Percentiles rank a stretch among this genome's conserved stretches.
phyloP scores from a whole-genome alignment of 495 filamentous ascomycete species.

The Penicillium goetzii region DNA sequence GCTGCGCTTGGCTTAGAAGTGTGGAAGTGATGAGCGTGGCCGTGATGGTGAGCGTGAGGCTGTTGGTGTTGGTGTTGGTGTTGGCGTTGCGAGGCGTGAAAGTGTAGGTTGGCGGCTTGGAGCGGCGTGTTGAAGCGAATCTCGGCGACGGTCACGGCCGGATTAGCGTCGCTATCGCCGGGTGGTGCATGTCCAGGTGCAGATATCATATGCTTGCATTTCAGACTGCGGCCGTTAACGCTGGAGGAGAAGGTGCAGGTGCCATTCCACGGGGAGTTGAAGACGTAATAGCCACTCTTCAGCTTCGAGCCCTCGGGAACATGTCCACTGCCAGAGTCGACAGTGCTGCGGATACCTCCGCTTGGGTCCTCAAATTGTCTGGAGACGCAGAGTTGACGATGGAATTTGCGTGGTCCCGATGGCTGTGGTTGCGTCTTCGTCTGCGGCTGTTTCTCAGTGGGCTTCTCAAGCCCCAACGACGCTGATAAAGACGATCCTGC shows the following conservation, averaged over 20 bases:
- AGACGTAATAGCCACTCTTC: constrained; percentile 58
- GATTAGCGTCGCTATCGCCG: constrained; percentile 25
- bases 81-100: constrained; percentile 27
- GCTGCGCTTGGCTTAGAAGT: constrained; percentile 25
- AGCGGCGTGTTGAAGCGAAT: constrained; percentile 84
- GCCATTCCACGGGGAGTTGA: constrained; percentile 84
- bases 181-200: constrained; percentile 17
- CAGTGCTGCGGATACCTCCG: background rate
- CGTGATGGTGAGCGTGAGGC: constrained; percentile 16
- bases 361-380: constrained; percentile 30
- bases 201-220: constrained; percentile 69
- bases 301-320: constrained; percentile 34
- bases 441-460: constrained; percentile 3
- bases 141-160: constrained; percentile 72
- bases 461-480: constrained; percentile 21
- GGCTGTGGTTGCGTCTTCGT: constrained; percentile 10
- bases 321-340: constrained; percentile 17
- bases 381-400: constrained; percentile 45
- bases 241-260: constrained; percentile 81
- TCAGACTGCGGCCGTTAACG: constrained; percentile 70
- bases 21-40: constrained; percentile 30
- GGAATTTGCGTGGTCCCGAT: constrained; percentile 41
- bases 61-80: constrained; percentile 29
- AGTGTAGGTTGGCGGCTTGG: constrained; percentile 44
- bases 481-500: constrained; percentile 26